phyloP scores from a whole-genome alignment of 176 grass and related monocot genomes.

The Triticum monococcum region DNA sequence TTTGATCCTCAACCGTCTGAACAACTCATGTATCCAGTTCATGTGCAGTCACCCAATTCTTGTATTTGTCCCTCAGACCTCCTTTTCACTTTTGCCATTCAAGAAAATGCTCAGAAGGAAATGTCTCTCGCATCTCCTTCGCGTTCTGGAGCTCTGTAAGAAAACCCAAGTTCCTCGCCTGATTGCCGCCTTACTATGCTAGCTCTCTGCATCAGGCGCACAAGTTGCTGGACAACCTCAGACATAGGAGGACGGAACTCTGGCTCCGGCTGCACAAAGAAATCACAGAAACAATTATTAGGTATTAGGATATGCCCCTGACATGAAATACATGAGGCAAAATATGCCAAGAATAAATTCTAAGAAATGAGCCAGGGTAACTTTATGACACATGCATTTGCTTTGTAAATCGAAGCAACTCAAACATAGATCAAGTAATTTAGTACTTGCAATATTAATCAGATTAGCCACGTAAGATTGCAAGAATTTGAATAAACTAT shows the following conservation, averaged over 20 bases:
- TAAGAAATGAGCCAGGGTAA: neutral
- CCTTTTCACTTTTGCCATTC: neutral
- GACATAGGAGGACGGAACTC: slow-evolving; percentile 98
- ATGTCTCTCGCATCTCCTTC: slow-evolving; percentile 58
- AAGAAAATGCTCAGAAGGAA: slow-evolving; percentile 51
- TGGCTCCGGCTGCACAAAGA: slow-evolving; percentile 66
- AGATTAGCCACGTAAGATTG: neutral
- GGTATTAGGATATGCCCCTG: neutral
- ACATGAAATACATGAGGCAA: neutral
- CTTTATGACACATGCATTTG: neutral
- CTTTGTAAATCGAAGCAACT: neutral
- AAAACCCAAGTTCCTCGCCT: slow-evolving; percentile 90
- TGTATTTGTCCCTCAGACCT: neutral
- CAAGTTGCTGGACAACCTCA: slow-evolving; percentile 94
- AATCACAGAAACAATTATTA: slow-evolving; percentile 2
- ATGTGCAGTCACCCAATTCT: neutral
- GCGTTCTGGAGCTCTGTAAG: slow-evolving; percentile 69
- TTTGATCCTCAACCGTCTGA: neutral
- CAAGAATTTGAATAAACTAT: neutral
- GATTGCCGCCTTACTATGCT: slow-evolving; percentile 76
- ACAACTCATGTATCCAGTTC: slow-evolving; percentile 14
- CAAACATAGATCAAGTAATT: neutral
- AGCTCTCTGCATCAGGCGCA: slow-evolving; percentile 85
- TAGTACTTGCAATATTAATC: neutral
- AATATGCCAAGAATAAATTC: neutral